Evolutionary conservation across 106 monocot species (phyloP).

Genomic region (Chionographis japonica): DNA sequence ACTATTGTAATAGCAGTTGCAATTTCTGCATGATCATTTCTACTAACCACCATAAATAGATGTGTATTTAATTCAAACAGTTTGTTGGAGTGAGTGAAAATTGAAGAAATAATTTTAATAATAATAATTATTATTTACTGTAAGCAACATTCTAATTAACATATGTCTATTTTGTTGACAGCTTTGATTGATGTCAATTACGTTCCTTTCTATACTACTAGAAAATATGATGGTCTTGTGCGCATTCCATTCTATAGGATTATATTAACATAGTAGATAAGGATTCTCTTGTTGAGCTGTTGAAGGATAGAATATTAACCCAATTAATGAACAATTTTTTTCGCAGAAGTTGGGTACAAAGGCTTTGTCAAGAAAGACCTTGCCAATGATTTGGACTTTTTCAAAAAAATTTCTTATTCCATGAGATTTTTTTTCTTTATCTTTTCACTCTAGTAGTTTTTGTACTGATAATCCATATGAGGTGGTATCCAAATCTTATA

Average conservation of each 20-base stretch:
- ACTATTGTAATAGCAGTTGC: too few species aligned
- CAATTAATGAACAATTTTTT: too few species aligned
- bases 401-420: too few species aligned
- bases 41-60: constrained; percentile 19
- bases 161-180: not conserved
- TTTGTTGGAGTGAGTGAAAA: constrained; percentile 32
- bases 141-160: too few species aligned
- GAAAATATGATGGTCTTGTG: constrained; percentile 33
- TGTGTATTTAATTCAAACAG: constrained; percentile 14
- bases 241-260: too few species aligned
- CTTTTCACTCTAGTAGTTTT: too few species aligned
- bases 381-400: constrained; percentile 19
- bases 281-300: constrained; percentile 16
- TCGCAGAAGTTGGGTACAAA: too few species aligned
- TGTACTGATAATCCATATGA: not conserved
- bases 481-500: too few species aligned
- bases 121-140: not conserved
- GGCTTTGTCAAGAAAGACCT: too few species aligned
- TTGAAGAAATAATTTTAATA: not conserved
- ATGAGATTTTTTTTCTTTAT: constrained; percentile 13
- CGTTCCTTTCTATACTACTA: constrained; percentile 27
- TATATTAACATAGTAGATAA: not conserved
- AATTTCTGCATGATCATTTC: constrained; percentile 35
- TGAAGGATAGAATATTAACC: too few species aligned
- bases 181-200: constrained; percentile 18